phyloP scores from a whole-genome alignment of 106 monocot genomes.

The Dactylorhiza incarnata region DNA sequence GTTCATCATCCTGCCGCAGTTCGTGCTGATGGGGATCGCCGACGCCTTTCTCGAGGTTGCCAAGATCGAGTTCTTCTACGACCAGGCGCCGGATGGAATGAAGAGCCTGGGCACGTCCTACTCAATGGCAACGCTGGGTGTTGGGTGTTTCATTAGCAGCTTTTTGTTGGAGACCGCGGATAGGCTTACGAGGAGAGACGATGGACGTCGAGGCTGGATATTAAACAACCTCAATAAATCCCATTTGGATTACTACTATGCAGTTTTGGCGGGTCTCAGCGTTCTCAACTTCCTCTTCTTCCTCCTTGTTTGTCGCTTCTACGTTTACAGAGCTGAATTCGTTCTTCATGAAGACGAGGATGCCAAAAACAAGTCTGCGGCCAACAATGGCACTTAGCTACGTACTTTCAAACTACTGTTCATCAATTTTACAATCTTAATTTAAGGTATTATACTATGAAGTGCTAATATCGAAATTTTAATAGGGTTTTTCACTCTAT shows the following conservation, averaged over 20 bases:
- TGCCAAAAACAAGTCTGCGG: too few species aligned
- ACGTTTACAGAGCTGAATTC: slow-evolving; percentile 1
- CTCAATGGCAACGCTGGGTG: slow-evolving; percentile 30
- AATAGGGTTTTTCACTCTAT: too few species aligned
- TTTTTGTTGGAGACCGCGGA: slow-evolving; percentile 25
- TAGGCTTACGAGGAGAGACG: slow-evolving; percentile 15
- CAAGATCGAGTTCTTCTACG: slow-evolving; percentile 52
- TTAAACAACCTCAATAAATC: slow-evolving; percentile 14
- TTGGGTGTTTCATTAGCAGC: slow-evolving; percentile 47
- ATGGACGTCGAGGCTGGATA: slow-evolving; percentile 38
- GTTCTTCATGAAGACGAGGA: too few species aligned
- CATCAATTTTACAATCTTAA: too few species aligned
- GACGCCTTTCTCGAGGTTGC: slow-evolving; percentile 48
- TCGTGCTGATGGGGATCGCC: slow-evolving; percentile 41
- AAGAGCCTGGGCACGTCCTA: slow-evolving; percentile 51
- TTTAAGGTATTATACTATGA: too few species aligned
- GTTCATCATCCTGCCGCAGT: slow-evolving; percentile 50
- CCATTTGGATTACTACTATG: slow-evolving; percentile 13
- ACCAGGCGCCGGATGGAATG: slow-evolving; percentile 56
- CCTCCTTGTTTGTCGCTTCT: background rate
- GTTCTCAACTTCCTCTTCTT: slow-evolving; percentile 7
- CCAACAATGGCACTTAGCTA: too few species aligned
- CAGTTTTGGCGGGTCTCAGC: slow-evolving; percentile 13
- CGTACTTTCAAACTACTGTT: too few species aligned
- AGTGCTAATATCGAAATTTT: too few species aligned